phyloP scores from a whole-genome alignment of 2,329 filamentous ascomycete species.

The Alternaria sp. region DNA sequence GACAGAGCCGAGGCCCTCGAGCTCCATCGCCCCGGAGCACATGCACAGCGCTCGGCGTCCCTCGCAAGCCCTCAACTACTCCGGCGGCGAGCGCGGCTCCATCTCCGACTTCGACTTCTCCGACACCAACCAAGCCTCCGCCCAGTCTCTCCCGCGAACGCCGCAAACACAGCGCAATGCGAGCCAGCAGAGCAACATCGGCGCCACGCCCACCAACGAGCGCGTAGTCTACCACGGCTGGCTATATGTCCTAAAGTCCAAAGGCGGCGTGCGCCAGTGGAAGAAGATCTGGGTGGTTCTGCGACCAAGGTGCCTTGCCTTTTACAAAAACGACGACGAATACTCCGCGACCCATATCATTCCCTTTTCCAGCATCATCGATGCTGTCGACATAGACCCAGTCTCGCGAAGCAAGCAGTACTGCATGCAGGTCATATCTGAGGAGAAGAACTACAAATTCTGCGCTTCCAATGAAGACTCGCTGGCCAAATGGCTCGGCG shows the following conservation, averaged over 20 bases:
- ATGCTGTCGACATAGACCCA: conserved; percentile 91
- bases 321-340: conserved; percentile 93
- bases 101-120: conserved; percentile 92
- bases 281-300: conserved; percentile 94
- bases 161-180: conserved; percentile 56
- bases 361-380: conserved; percentile 78
- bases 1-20: conserved; percentile 44
- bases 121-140: conserved; percentile 67
- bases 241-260: conserved; percentile 82
- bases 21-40: conserved; percentile 32
- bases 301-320: conserved; percentile 79
- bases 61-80: conserved; percentile 69
- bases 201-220: conserved; percentile 67
- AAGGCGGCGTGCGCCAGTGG: conserved; percentile 87
- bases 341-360: conserved; percentile 87
- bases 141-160: conserved; percentile 48
- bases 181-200: conserved; percentile 66
- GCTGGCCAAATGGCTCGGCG: conserved; percentile 83
- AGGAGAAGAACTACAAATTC: conserved; percentile 71
- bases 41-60: conserved; percentile 57
- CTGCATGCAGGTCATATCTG: conserved; percentile 91
- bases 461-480: conserved; percentile 77
- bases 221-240: conserved; percentile 94
- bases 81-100: conserved; percentile 72
- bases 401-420: conserved; percentile 82